phyloP scores from a whole-genome alignment of 306 rosid genomes.

The Sesbania bispinosa region DNA sequence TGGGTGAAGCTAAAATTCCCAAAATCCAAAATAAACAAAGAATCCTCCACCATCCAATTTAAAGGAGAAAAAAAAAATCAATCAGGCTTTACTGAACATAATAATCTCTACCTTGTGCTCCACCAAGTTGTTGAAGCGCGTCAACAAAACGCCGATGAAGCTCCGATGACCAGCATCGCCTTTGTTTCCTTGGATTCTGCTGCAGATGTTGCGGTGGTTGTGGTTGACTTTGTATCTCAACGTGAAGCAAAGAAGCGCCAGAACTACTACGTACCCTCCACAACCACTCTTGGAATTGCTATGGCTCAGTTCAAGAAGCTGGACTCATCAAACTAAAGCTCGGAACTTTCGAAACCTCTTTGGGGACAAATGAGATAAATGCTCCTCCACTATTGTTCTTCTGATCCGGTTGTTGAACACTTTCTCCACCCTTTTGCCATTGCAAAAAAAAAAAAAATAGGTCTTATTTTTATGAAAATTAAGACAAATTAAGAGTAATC shows the following conservation, averaged over 20 bases:
- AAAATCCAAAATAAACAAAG: not conserved
- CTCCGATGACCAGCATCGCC: conserved; percentile 89
- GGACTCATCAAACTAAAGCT: conserved; percentile 58
- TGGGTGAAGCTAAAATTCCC: not conserved
- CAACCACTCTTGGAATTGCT: conserved; percentile 30
- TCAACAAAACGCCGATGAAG: conserved; percentile 77
- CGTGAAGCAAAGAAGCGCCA: conserved; percentile 39
- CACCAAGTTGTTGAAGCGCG: conserved; percentile 81
- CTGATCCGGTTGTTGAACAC: conserved; percentile 28
- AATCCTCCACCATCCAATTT: not conserved
- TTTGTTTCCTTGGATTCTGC: conserved; percentile 60
- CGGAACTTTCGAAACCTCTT: conserved; percentile 48
- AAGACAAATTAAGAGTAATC: no score
- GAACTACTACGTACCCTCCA: conserved; percentile 44
- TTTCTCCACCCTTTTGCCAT: conserved; percentile 50
- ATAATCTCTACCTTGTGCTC: conserved; percentile 64
- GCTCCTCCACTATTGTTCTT: conserved; percentile 40
- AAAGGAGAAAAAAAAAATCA: not conserved
- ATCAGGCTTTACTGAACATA: not conserved
- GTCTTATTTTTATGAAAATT: not conserved
- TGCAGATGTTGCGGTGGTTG: conserved; percentile 31
- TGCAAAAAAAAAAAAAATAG: not conserved
- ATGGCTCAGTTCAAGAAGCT: conserved; percentile 39
- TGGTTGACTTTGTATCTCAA: conserved; percentile 39
- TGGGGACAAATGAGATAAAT: conserved; percentile 32